Base-by-base conservation (phyloP, 345 rosid genomes). In the Litchi chinensis region DNA sequence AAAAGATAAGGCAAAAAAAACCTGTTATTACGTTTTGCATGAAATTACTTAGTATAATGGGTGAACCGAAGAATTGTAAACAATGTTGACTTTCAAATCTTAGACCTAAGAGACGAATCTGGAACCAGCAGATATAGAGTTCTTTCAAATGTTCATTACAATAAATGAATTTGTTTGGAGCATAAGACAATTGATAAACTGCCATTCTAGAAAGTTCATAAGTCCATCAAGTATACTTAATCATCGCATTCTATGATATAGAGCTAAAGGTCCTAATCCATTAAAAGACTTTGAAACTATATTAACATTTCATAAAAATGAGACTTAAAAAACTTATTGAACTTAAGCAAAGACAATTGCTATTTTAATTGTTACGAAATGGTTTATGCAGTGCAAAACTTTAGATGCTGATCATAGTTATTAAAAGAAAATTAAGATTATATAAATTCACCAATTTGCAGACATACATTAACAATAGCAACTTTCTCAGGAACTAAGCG, bases 401-500 rank as follows among this genome's bases (percentile, higher is more conserved):
- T 24, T 24, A 65, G 44, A 68, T n/a, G 80, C 52, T 68, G 32
- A 56, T 59, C 68, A 39, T 40, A 74, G 54, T 56, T 67, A 62
- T 50, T 12, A 50, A 13, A 40, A n/a, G 56, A 60, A 52, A 74
- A 75, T 41, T 19, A 22, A 12, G 21, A 70, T 76, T 39, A 68
- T 37, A 21, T 60, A 76, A 67, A 74, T n/a, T 54, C 8, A 75
- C 57, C 71, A 83, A 75, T 28, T 60, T n/a, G 73, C 68, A 76
- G 65, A 85, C 96, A 80, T 93, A 92, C 97, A 82, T 85, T 72
- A 74, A 82, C 65, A 65, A 89, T 77, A 71, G 90, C 78, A 79
- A 96, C 97, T 82, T 87, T 91, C 87, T 88, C 94, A 69, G 99
- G 98, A 82, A 94, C 85, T 81, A 90, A 80, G 70, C 98, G 99